Conservation (phyloP, 345 rosid genomes). For the Hypericum perforatum region DNA sequence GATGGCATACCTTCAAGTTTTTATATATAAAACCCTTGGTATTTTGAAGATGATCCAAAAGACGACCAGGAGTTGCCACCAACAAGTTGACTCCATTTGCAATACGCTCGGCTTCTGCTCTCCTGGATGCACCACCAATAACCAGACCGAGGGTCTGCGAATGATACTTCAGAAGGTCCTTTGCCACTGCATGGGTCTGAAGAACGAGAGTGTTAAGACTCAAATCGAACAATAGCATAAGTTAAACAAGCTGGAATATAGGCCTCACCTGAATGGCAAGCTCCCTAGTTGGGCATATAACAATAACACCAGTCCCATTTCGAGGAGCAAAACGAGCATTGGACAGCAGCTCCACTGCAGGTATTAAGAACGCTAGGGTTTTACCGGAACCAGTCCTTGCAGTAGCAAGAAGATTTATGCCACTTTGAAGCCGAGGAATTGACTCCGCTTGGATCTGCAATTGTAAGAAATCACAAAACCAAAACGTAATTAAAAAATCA, state of each 20-base stretch:
- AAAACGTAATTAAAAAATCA: neutral
- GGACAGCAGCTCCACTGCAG: slow-evolving; percentile 75
- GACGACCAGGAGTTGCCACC: slow-evolving; percentile 97
- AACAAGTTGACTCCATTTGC: slow-evolving; percentile 75
- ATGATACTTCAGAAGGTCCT: slow-evolving; percentile 83
- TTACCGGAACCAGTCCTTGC: slow-evolving; percentile 99
- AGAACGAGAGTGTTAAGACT: neutral
- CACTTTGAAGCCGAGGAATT: slow-evolving; percentile 67
- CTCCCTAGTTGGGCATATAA: slow-evolving; percentile 94
- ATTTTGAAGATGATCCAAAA: slow-evolving; percentile 92
- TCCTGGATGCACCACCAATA: slow-evolving; percentile 81
- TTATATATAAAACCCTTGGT: slow-evolving; percentile 80
- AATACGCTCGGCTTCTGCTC: slow-evolving; percentile 73
- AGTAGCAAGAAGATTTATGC: slow-evolving; percentile 94
- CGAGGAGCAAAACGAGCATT: slow-evolving; percentile 60
- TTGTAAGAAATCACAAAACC: slow-evolving; percentile 4
- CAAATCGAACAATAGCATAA: neutral
- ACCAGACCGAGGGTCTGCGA: slow-evolving; percentile 82
- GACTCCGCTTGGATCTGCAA: slow-evolving; percentile 85
- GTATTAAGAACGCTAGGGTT: slow-evolving; percentile 85
- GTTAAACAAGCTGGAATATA: neutral
- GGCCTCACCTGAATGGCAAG: slow-evolving; percentile 85
- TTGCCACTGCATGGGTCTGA: slow-evolving; percentile 86
- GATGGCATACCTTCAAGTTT: slow-evolving; percentile 24
- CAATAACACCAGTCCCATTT: slow-evolving; percentile 76